These are phyloP conservation scores for Vaucheria bursata DNA, from an alignment of 352 stramenopile genomes.

Conservation along the genomic window DNA sequence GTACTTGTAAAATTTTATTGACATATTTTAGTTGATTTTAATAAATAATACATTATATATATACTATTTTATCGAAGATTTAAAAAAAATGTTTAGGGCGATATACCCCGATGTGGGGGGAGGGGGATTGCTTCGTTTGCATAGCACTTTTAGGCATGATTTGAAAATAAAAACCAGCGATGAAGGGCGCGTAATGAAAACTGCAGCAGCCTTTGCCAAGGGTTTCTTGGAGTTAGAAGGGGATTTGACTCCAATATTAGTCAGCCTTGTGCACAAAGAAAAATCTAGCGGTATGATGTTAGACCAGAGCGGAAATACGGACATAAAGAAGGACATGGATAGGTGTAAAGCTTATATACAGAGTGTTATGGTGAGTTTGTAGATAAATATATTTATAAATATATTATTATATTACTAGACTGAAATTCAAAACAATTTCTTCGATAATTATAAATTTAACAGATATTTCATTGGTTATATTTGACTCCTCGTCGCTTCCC, in stretches of 20 bases:
- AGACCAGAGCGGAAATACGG: slow-evolving; percentile 92
- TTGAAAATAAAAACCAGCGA: slow-evolving; percentile 99
- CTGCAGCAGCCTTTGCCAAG: slow-evolving; percentile 97
- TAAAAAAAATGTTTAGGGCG: no score
- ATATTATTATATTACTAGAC: no score
- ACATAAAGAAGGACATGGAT: slow-evolving; percentile 88
- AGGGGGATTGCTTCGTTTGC: slow-evolving; percentile 88
- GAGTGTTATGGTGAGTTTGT: slow-evolving; percentile 54
- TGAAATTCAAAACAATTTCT: no score
- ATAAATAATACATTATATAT: no score
- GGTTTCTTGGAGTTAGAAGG: slow-evolving; percentile 96
- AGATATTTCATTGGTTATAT: no score
- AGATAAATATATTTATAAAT: no score
- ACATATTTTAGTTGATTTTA: no score
- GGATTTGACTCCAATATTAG: slow-evolving; percentile 96
- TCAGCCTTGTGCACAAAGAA: slow-evolving; percentile 68
- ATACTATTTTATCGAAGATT: no score
- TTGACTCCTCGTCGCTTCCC: no score
- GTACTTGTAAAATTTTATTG: no score
- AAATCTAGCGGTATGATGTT: slow-evolving; percentile 87
- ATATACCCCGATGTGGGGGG: slow-evolving; percentile 68
- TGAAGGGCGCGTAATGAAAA: slow-evolving; percentile 99
- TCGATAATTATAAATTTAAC: no score
- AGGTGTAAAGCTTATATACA: slow-evolving; percentile 62
- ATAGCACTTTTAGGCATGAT: slow-evolving; percentile 97